phyloP scores from a whole-genome alignment of 768 basidiomycete species.

The Pholiota microspora region DNA sequence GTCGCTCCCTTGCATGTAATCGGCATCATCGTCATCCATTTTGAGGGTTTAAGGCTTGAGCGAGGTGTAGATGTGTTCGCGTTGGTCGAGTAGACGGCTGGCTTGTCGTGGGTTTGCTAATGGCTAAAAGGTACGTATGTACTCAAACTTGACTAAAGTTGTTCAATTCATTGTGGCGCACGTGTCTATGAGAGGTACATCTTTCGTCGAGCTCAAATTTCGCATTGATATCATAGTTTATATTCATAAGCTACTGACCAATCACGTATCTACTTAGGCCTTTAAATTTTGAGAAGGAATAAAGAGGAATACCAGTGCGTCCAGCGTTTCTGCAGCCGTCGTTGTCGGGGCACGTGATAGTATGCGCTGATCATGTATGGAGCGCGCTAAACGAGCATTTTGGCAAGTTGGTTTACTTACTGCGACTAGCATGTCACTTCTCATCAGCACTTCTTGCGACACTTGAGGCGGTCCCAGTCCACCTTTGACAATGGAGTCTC shows the following conservation, averaged over 20 bases:
- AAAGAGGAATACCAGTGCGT: no score
- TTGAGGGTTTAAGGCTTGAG: constrained; percentile 6
- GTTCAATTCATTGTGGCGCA: no score
- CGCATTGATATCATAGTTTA: no score
- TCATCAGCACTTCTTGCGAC: constrained; percentile 1
- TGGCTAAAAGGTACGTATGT: not conserved
- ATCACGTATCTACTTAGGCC: no score
- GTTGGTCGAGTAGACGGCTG: not conserved
- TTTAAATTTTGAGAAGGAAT: no score
- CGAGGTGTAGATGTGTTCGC: no score
- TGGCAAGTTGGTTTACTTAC: not conserved
- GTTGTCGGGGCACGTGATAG: not conserved
- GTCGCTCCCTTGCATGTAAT: constrained; percentile 89
- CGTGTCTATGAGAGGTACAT: no score
- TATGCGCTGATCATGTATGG: constrained; percentile 3
- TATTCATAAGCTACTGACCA: no score
- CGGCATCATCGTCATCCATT: constrained; percentile 94
- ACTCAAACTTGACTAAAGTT: not conserved
- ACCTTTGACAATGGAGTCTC: constrained; percentile 24
- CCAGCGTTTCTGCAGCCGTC: no score
- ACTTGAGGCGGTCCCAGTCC: constrained; percentile 1
- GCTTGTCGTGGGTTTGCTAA: not conserved
- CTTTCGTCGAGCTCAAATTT: no score
- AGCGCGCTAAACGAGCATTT: constrained; percentile 1
- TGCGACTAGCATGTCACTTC: not conserved